Evolutionary conservation across 306 rosid species (phyloP), one percentile per base, ranked within the genome.

Genomic region (Begonia fuchsioides): DNA sequence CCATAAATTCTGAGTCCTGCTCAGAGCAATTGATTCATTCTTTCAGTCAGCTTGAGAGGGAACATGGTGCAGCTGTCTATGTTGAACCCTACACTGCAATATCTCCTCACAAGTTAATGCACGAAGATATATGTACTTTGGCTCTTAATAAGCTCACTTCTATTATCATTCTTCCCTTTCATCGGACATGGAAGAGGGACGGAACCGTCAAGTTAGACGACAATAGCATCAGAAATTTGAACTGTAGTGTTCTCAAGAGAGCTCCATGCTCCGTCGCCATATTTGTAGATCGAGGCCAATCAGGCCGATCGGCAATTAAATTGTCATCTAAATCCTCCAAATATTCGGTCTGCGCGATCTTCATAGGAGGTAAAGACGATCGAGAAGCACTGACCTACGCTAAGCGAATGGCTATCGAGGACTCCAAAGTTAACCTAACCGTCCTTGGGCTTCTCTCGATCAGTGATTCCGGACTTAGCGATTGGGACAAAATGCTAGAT

Each of bases 291-390:
- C 12, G 52, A 20, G 62, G 62, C 2, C 54, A 13, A 12, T 14
- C 39, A 17, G 62, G 62, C 3, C 54, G 15, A 6, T 12, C 38
- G 12, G 26, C 12, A 56, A 44, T 8, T 2, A 15, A 17, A 43
- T 11, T 35, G 26, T 56, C 61, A 11, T 8, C 44, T 5, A 51
- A 35, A 3, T 41, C 45, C 12, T n/a, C 12, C 14, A 6, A 11
- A n/a, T 41, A 41, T 41, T 59, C 54, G 0, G 70, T 87, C 2
- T 72, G 84, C 6, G 6, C 77, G 64, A 41, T 87, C 32, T 87
- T 68, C 74, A 26, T 86, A 20, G 96, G 84, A 17, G 96, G 96
- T 0, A 64, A 58, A 32, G 94, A 82, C 6, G 92, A 82, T 12
- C 67, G 84, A 32, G 96, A 87, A 50, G 84, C 83, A 0, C 32